phyloP scores from a whole-genome alignment of 163 green algal genomes.

The Prototheca wickerhamii region DNA sequence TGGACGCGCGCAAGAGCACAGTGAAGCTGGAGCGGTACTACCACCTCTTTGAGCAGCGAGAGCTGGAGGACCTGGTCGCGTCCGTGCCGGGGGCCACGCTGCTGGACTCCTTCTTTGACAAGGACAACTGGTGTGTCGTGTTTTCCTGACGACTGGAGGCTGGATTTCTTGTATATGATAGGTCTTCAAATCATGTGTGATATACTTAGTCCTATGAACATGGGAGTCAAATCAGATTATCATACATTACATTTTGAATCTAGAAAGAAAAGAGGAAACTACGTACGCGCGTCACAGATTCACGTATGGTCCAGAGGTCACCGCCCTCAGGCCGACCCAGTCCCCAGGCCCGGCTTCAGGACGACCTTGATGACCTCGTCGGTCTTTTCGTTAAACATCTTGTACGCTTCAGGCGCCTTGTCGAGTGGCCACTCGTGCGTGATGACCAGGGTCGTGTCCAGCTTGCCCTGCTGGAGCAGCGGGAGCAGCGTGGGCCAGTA shows the following conservation, averaged over 20 bases:
- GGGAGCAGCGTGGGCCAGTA: conserved; percentile 61
- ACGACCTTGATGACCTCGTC: conserved; percentile 66
- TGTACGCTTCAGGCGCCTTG: conserved; percentile 50
- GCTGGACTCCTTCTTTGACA: conserved; percentile 73
- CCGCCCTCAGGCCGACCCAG: too few relatives aligned
- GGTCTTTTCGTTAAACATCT: conserved; percentile 68
- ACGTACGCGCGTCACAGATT: too few relatives aligned
- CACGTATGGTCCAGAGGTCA: too few relatives aligned
- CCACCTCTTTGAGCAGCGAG: conserved; percentile 83
- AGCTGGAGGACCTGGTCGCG: conserved; percentile 66
- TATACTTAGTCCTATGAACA: too few relatives aligned
- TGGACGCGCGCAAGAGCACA: conserved; percentile 63
- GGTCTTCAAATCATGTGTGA: too few relatives aligned
- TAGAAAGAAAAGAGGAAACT: too few relatives aligned
- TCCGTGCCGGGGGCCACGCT: conserved; percentile 33
- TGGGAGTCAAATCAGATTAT: too few relatives aligned
- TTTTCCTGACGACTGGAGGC: conserved; percentile 17
- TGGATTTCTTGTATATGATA: too few relatives aligned
- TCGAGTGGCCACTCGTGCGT: conserved; percentile 57
- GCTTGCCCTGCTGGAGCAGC: conserved; percentile 31
- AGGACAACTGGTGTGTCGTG: conserved; percentile 83
- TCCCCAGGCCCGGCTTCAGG: conserved; percentile 21
- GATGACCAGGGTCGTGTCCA: conserved; percentile 61
- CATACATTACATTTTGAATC: too few relatives aligned
- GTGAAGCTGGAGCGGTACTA: conserved; percentile 94